Evolutionary conservation across 2,329 filamentous ascomycete genomes (phyloP), one percentile per base, ranked within the genome.

Genomic region (Arthrocladium fulminans): DNA sequence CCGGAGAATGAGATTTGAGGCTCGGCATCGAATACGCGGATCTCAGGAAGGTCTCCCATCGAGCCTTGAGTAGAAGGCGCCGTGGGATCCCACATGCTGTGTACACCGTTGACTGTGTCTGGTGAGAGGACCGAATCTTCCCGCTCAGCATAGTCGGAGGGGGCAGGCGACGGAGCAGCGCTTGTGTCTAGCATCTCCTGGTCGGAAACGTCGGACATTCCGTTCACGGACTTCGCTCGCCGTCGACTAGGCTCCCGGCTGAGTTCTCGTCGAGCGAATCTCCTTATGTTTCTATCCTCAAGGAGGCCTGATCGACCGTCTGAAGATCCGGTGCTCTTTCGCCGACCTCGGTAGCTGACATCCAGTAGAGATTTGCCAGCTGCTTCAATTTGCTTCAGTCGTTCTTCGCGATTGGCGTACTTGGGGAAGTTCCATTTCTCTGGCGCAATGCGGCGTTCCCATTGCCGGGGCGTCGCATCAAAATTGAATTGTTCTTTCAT

Each of bases 371-470:
- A 45, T 40, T 54, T 54, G 38, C 56, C 56, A 9, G 53, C 27
- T 24, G 51, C 43, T 22, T 51, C 46, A 37, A 58, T 57, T 27
- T 55, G 46, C n/a, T 50, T 38, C 17, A 58, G 43, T 43, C 56
- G 46, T 20, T 55, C 54, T 9, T 57, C 51, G 22, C 56, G 51
- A 46, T 46, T 51, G 4, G 51, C 51, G 25, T 58, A 58, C 47
- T 58, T 58, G 6, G 51, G 44, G 35, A 58, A 53, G 10, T 47
- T 46, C 56, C 56, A 58, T 35, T 56, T 52, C 46, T 57, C 57
- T 7, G 44, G 44, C 8, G 44, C 44, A 48, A 58, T 57, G 34
- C 53, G 57, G 46, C 55, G 54, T 48, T 58, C 55, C 56, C 56
- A 58, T 44, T 58, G 56, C 17, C 56, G 53, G 3, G 49, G 51